Base-by-base conservation (phyloP, 805 yeast genomes). In the Debaryomyces tyrocola region DNA sequence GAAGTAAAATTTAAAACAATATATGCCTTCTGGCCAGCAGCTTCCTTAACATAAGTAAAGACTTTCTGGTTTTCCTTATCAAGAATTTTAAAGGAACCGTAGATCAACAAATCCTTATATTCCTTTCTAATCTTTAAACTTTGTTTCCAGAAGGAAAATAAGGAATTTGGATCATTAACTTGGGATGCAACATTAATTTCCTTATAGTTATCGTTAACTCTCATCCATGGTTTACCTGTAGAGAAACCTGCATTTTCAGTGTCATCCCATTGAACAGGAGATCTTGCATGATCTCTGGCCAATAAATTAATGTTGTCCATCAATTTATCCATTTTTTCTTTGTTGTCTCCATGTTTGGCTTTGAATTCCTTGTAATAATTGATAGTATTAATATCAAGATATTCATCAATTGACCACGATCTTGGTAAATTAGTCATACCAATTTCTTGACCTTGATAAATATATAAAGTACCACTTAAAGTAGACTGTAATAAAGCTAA, bases 381-480 rank as follows among this genome's bases (percentile, higher is more conserved):
- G 51, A 69, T 59, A 37, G 78, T 65, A 50, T 75, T 73, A 49
- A 80, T 72, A 55, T 80, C 85, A 51, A 67, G 60, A 62, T 79
- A 80, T 55, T 79, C 80, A 15, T 64, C 66, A 44, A 79, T 63
- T 17, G 69, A 66, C 82, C 82, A 79, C 35, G 58, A 56, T 43
- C 63, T 55, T 18, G 78, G 70, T 27, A 78, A 60, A 56, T 80
- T 80, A 44, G 72, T 70, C 77, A 75, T 76, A 29, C 82, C 85
- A 49, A 81, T 64, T 54, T 81, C 85, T 59, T 81, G 85, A 43
- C 85, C 85, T 61, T 81, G 84, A 62, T 79, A 81, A 34, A 81
- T 63, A 62, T 69, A 81, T 44, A 78, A 60, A 11, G 85, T 79
- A 41, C 85, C 84, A 24, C 80, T 74, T 52, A 79, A 67, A 11